Base-by-base conservation (phyloP, 2,329 filamentous ascomycete species). In the Mycocentrospora acerina region DNA sequence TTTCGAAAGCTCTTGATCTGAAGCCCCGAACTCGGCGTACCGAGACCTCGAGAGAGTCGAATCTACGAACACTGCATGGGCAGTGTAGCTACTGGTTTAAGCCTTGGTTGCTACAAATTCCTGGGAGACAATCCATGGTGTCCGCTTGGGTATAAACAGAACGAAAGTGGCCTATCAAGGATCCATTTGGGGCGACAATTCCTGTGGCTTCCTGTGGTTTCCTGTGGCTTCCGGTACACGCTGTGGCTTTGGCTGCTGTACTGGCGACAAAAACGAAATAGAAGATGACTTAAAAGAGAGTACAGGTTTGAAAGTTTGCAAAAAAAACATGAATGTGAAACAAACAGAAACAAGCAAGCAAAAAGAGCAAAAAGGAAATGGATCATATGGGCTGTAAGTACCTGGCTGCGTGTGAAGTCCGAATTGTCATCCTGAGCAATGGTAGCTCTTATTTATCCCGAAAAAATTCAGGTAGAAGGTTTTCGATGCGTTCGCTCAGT, bases 371-470 rank as follows among this genome's bases (percentile, higher is more conserved):
- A 42, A 48, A 44, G 45, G 53, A 49, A 53, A 49, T 52, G 53
- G 56, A 67, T 61, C 63, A 46, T 59, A 9, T 63, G 66, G 64
- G 63, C 61, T 65, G 59, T 69, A 69, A 68, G 62, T 69, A 69
- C 66, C 66, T 69, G 64, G 59, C 59, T 68, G 57, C 56, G 58
- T 64, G 56, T 65, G 63, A 65, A 60, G 62, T 69, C 64, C 64
- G 66, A 69, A 61, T 62, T 66, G 64, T 64, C 66, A 69, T 69
- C 59, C 63, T 69, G 66, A 68, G 60, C 63, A 58, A 60, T 59
- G 59, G n/a, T n/a, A n/a, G 64, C 62, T 66, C 62, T 60, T 58
- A 47, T 46, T 39, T 33, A 52, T 36, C 38, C 48, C 57, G 52
- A 42, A 51, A 35, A 35, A 36, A 35, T 43, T 44, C 19, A 6